Evolutionary conservation across 164 flowering plant genomes (phyloP).

Genomic region (Sextonia rubra): DNA sequence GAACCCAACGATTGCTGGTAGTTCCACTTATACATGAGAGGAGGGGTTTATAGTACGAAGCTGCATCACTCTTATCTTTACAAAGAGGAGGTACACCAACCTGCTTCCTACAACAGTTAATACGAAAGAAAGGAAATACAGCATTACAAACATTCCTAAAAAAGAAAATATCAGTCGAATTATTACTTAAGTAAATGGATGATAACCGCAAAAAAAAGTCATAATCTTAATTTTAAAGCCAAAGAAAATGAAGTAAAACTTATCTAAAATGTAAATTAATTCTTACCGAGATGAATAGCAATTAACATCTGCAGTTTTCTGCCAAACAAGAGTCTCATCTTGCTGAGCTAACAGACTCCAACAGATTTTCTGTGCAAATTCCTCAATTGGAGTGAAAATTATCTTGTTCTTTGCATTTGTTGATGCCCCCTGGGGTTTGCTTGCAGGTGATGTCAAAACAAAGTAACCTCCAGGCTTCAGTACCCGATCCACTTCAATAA

Average conservation of each 20-base stretch:
- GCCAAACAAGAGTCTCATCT: slow-evolving; percentile 94
- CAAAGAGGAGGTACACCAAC: slow-evolving; percentile 68
- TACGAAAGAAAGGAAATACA: slow-evolving; percentile 9
- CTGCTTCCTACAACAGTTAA: slow-evolving; percentile 38
- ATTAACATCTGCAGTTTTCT: slow-evolving; percentile 67
- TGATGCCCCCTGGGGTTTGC: slow-evolving; percentile 43
- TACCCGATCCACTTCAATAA: slow-evolving; percentile 84
- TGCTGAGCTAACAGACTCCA: slow-evolving; percentile 89
- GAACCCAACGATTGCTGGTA: slow-evolving; percentile 74
- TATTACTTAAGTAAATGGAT: neutral
- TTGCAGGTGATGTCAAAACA: slow-evolving; percentile 72
- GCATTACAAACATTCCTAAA: neutral
- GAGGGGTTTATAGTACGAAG: slow-evolving; percentile 73
- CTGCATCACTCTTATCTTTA: slow-evolving; percentile 47
- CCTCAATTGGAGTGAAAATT: slow-evolving; percentile 50
- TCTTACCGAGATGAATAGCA: slow-evolving; percentile 81
- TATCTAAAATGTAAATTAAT: neutral
- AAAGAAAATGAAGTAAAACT: neutral
- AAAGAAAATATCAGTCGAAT: neutral
- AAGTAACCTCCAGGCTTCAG: slow-evolving; percentile 97
- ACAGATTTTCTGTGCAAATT: slow-evolving; percentile 60
- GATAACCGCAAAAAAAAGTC: neutral
- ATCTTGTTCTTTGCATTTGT: slow-evolving; percentile 37
- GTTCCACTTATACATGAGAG: slow-evolving; percentile 76
- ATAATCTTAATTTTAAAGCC: neutral